Percentiles rank a stretch among this genome's conserved stretches.
Conservation (phyloP, 441 rosid genomes). For the Pelargonium citronellum region DNA sequence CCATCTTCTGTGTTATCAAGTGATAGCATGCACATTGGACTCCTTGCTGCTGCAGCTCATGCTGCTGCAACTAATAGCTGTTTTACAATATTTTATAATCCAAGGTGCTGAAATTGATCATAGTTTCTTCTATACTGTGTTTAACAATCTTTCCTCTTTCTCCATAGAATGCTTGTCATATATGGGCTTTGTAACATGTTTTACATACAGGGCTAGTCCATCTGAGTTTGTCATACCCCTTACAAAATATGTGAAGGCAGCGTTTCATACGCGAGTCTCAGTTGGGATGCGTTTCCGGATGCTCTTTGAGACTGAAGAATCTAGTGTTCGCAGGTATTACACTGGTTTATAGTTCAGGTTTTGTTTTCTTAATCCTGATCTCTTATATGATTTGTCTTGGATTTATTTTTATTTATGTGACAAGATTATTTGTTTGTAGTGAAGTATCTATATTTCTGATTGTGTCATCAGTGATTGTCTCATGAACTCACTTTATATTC, state of each 20-base stretch:
- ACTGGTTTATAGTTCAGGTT: slow-evolving; percentile 1
- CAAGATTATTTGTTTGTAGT: neutral
- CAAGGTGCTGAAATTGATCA: slow-evolving; percentile 47
- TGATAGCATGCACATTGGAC: slow-evolving; percentile 98
- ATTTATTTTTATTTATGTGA: neutral
- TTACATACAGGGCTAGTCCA: slow-evolving; percentile 81
- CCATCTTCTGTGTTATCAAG: slow-evolving; percentile 96
- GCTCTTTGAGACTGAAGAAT: slow-evolving; percentile 99
- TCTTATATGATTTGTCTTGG: neutral
- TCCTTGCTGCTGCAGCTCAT: slow-evolving; percentile 98
- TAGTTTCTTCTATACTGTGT: neutral
- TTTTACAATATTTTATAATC: slow-evolving; percentile 91
- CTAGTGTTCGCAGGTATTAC: slow-evolving; percentile 89
- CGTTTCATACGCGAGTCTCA: slow-evolving; percentile 88
- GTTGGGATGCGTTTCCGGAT: slow-evolving; percentile 99
- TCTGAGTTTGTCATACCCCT: slow-evolving; percentile 90
- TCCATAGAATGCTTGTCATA: neutral
- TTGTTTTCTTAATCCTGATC: neutral
- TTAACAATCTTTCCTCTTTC: neutral
- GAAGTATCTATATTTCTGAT: neutral
- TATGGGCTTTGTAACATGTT: neutral
- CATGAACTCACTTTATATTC: neutral
- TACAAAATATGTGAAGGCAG: slow-evolving; percentile 84
- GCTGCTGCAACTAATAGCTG: slow-evolving; percentile 96
- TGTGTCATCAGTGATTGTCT: neutral